Percentiles rank a stretch among this genome's conserved stretches.
Evolutionary conservation across 495 filamentous ascomycete species (phyloP).

Genomic region (Physcia stellaris): DNA sequence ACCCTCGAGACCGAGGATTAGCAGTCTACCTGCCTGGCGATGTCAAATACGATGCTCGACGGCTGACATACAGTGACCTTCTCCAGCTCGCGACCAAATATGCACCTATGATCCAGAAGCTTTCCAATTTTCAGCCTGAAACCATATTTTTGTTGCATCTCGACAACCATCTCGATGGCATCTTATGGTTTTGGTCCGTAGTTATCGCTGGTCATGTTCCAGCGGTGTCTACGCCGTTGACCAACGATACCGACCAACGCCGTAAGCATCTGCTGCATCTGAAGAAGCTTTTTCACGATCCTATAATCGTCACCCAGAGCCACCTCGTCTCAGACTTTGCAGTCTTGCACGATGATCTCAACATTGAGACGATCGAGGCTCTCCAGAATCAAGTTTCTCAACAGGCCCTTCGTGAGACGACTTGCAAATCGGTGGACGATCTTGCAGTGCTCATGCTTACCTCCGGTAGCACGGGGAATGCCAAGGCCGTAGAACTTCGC

Average conservation of each 20-base stretch:
- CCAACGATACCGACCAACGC: constrained; percentile 20
- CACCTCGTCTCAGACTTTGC: too few relatives aligned
- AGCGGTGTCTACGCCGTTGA: constrained; percentile 25
- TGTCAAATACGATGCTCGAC: too few relatives aligned
- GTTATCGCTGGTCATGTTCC: constrained; percentile 26
- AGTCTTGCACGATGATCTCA: not conserved
- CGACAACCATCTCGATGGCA: constrained; percentile 23
- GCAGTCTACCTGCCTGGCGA: not conserved
- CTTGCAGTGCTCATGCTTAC: constrained; percentile 37
- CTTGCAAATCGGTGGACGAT: too few relatives aligned
- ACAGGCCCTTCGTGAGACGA: too few relatives aligned
- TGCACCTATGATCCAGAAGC: too few relatives aligned
- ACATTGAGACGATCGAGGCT: not conserved
- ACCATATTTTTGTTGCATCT: constrained; percentile 25
- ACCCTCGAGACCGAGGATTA: not conserved
- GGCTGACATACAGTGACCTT: too few relatives aligned
- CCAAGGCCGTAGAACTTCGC: constrained; percentile 37
- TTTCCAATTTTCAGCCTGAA: too few relatives aligned
- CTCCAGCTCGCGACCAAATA: too few relatives aligned
- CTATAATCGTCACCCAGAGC: constrained; percentile 14
- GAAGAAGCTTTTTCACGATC: constrained; percentile 4
- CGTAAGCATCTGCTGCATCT: constrained; percentile 24
- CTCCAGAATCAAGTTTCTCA: not conserved
- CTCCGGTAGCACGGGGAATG: constrained; percentile 39
- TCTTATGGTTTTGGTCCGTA: constrained; percentile 34